These are phyloP conservation scores for Aphanomyces invadans DNA, from an alignment of 352 stramenopile species.

Conservation along the genomic window DNA sequence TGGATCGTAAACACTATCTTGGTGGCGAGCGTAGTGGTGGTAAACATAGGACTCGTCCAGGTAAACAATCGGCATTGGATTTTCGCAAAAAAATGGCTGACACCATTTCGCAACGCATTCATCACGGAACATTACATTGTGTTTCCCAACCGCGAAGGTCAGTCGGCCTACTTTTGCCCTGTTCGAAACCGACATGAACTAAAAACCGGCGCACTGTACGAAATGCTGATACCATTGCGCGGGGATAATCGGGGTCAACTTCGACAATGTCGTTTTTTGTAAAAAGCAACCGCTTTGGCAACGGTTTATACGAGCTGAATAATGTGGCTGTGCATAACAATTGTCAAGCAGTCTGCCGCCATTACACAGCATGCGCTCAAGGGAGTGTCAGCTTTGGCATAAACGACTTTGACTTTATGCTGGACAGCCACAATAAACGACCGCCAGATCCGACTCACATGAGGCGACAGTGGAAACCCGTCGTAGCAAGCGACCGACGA, in stretches of 20 bases:
- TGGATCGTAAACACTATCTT: constrained; percentile 1
- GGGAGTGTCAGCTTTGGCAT: no score
- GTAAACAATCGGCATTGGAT: constrained; percentile 1
- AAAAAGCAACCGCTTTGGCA: neutral
- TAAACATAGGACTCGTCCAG: constrained; percentile 6
- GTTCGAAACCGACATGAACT: neutral
- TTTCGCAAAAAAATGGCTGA: neutral
- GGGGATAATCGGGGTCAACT: neutral
- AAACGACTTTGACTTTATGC: no score
- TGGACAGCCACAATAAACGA: no score
- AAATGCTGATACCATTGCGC: neutral
- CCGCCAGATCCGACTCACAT: no score
- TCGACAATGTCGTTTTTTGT: neutral
- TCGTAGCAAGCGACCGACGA: no score
- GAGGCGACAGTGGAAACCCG: no score
- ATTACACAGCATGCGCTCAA: no score
- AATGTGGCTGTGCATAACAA: no score
- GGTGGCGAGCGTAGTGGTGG: constrained; percentile 3
- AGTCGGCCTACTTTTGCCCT: neutral
- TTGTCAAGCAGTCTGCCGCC: no score
- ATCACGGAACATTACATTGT: neutral
- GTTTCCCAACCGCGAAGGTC: neutral
- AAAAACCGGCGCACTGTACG: neutral
- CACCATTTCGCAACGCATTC: neutral
- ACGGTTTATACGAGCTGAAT: no score